Percentiles rank a stretch among this genome's conserved stretches.
phyloP scores from a whole-genome alignment of 1,139 yeast genomes.

The Magnusiomyces paraingens region DNA sequence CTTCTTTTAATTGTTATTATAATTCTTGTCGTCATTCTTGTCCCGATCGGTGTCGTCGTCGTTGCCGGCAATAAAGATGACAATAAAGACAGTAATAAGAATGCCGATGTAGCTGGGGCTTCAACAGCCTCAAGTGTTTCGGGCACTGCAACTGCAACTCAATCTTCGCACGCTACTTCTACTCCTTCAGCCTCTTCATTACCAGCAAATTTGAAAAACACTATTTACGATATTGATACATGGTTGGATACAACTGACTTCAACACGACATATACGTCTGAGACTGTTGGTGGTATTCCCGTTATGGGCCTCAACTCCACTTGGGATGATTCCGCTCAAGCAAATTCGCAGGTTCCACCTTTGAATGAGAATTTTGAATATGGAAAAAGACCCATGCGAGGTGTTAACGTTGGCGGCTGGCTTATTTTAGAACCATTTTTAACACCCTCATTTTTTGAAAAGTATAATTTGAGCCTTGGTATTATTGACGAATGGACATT shows the following conservation, averaged over 20 bases:
- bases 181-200: constrained; percentile 2
- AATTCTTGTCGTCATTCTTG: constrained; percentile 27
- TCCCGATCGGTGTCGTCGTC: constrained; percentile 31
- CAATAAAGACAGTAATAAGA: background rate
- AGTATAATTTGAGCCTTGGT: constrained; percentile 25
- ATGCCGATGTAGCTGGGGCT: constrained; percentile 4
- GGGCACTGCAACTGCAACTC: constrained; percentile 7
- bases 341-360: constrained; percentile 29
- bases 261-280: constrained; percentile 34
- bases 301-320: constrained; percentile 33
- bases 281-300: constrained; percentile 33
- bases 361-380: constrained; percentile 38
- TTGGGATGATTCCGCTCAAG: constrained; percentile 28
- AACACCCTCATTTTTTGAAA: constrained; percentile 70
- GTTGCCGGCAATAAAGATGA: constrained; percentile 18
- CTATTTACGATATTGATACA: constrained; percentile 30
- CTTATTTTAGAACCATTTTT: constrained; percentile 76
- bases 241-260: constrained; percentile 34
- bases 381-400: constrained; percentile 48
- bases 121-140: background rate
- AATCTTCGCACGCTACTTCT: constrained; percentile 7
- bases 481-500: constrained; percentile 34
- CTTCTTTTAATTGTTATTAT: constrained; percentile 19
- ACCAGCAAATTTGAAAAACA: constrained; percentile 24
- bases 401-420: constrained; percentile 93